Evolutionary conservation across 2,329 filamentous ascomycete genomes (phyloP).

Genomic region (Colletotrichum horii): DNA sequence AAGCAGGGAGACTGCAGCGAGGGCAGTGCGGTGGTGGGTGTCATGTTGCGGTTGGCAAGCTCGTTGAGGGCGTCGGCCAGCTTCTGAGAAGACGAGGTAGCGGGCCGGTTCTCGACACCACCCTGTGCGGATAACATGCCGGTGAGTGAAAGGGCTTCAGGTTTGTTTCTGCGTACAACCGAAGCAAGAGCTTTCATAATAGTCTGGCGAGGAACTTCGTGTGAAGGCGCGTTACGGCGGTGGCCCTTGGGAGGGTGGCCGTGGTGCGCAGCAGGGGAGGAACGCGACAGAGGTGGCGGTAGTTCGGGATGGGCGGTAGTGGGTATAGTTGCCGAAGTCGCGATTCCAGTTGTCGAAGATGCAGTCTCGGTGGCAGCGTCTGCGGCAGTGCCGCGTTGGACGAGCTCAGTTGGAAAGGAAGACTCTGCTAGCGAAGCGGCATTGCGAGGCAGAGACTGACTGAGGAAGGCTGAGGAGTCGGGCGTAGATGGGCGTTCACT

Average conservation of each 20-base stretch:
- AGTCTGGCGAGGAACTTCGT: slow-evolving; percentile 79
- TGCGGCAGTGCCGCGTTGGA: slow-evolving; percentile 10
- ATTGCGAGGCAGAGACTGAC: slow-evolving; percentile 23
- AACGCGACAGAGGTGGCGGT: slow-evolving; percentile 26
- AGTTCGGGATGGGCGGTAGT: slow-evolving; percentile 23
- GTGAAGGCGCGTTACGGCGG: slow-evolving; percentile 58
- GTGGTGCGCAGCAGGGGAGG: slow-evolving; percentile 9
- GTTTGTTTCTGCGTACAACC: slow-evolving; percentile 62
- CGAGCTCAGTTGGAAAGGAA: background rate
- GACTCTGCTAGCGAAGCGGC: slow-evolving; percentile 11
- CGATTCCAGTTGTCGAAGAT: slow-evolving; percentile 2
- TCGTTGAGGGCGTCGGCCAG: slow-evolving; percentile 67
- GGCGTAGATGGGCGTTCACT: slow-evolving; percentile 14
- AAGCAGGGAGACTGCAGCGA: slow-evolving; percentile 92
- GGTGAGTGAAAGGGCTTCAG: slow-evolving; percentile 67
- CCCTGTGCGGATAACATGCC: slow-evolving; percentile 59
- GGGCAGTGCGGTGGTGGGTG: slow-evolving; percentile 60
- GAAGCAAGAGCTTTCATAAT: slow-evolving; percentile 84
- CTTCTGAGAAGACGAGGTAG: slow-evolving; percentile 60
- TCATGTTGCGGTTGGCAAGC: slow-evolving; percentile 48
- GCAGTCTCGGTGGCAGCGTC: slow-evolving; percentile 17
- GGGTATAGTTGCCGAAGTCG: slow-evolving; percentile 15
- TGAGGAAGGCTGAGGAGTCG: slow-evolving; percentile 16
- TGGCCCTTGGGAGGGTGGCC: slow-evolving; percentile 29
- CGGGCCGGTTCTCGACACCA: slow-evolving; percentile 41